These are phyloP conservation scores for Mortierella alpina DNA, from an alignment of 192 early-diverging fungal species.

Conservation along the genomic window DNA sequence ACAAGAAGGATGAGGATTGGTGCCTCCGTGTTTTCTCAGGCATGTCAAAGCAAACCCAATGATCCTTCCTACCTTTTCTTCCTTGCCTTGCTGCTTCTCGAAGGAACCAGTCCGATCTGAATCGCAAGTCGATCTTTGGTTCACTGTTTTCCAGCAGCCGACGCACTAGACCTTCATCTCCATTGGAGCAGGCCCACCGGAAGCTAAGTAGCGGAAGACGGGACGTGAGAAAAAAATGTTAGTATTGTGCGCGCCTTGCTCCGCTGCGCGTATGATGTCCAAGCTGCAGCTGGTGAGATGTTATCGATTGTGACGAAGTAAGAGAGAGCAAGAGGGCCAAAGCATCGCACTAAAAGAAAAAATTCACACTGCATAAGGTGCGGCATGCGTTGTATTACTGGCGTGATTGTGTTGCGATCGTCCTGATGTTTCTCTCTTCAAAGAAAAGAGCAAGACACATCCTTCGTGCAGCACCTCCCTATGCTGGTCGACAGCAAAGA, in stretches of 20 bases:
- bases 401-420: slow-evolving; percentile 8
- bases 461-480: too few relatives aligned
- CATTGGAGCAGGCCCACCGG: slow-evolving; percentile 51
- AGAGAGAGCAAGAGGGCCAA: neutral
- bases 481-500: too few relatives aligned
- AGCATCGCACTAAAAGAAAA: neutral
- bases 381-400: neutral
- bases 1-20: too few relatives aligned
- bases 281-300: neutral
- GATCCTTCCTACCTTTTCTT: slow-evolving; percentile 19
- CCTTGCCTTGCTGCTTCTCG: slow-evolving; percentile 47
- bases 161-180: slow-evolving; percentile 23
- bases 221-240: neutral
- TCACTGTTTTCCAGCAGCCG: slow-evolving; percentile 21
- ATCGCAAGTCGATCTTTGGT: slow-evolving; percentile 30
- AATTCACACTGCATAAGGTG: neutral
- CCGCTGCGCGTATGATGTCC: too few relatives aligned
- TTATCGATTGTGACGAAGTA: neutral
- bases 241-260: neutral
- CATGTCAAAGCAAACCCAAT: neutral
- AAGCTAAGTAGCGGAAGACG: slow-evolving; percentile 13
- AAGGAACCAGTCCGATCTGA: slow-evolving; percentile 44
- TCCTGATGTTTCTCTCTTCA: slow-evolving; percentile 13
- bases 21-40: too few relatives aligned
- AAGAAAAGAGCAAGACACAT: too few relatives aligned